phyloP scores from a whole-genome alignment of 192 early-diverging fungal genomes.

The Blastocladiella britannica region DNA sequence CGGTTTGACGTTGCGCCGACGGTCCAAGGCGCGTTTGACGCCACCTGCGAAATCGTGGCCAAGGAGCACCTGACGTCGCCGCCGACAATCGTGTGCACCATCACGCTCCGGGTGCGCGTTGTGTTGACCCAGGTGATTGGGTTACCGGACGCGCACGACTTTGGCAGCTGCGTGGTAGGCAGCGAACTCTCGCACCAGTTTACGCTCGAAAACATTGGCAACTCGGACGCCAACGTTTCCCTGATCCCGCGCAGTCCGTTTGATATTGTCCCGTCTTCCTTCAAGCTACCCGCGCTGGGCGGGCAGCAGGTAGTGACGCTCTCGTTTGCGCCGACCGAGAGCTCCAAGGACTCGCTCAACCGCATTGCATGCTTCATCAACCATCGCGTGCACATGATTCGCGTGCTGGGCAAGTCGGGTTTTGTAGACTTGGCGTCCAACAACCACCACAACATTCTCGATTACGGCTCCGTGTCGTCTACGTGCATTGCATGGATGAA shows the following conservation, averaged over 20 bases:
- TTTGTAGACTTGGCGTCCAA: background rate
- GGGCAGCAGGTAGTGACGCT: constrained; percentile 22
- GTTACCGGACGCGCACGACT: constrained; percentile 31
- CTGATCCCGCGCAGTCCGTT: constrained; percentile 25
- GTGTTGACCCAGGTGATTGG: constrained; percentile 24
- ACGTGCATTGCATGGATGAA: constrained; percentile 21
- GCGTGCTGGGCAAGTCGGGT: constrained; percentile 21
- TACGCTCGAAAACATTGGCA: constrained; percentile 25
- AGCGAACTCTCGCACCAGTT: constrained; percentile 14
- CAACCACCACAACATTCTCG: background rate
- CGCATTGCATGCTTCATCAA: constrained; percentile 20
- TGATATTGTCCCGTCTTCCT: constrained; percentile 18
- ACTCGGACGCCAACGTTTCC: constrained; percentile 20
- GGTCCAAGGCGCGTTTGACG: constrained; percentile 16
- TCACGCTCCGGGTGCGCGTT: constrained; percentile 22
- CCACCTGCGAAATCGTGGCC: constrained; percentile 19
- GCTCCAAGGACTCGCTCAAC: constrained; percentile 3
- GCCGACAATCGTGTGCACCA: constrained; percentile 11
- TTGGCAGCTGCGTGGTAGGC: constrained; percentile 28
- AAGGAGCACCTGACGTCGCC: constrained; percentile 22
- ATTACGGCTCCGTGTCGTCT: background rate
- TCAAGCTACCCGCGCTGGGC: constrained; percentile 17
- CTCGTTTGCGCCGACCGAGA: constrained; percentile 27
- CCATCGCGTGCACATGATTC: constrained; percentile 26
- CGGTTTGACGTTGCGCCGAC: constrained; percentile 15